These are phyloP conservation scores for Lathyrus tuberosus DNA, from an alignment of 306 rosid genomes.

Conservation along the genomic window DNA sequence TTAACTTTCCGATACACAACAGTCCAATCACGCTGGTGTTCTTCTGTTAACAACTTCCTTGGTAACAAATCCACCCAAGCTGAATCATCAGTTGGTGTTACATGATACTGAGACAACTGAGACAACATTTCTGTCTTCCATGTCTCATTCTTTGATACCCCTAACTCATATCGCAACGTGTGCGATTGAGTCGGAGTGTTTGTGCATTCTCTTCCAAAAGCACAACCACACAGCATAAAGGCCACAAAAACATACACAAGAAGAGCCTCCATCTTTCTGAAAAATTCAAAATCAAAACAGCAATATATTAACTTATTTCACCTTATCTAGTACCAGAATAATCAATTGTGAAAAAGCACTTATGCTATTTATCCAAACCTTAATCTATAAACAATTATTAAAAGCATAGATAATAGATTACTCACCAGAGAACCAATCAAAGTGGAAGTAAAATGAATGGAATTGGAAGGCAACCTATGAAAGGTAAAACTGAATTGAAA, in stretches of 20 bases:
- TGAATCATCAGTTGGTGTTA: constrained; percentile 76
- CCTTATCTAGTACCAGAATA: too few relatives aligned
- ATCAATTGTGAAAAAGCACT: too few relatives aligned
- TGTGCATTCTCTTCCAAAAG: constrained; percentile 63
- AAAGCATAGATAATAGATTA: too few relatives aligned
- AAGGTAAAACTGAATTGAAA: too few relatives aligned
- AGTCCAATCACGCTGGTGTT: constrained; percentile 58
- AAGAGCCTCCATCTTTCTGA: constrained; percentile 48
- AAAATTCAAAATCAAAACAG: constrained; percentile 7
- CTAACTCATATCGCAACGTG: constrained; percentile 45
- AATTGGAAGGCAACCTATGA: too few relatives aligned
- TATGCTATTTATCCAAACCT: too few relatives aligned
- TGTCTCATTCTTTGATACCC: constrained; percentile 59
- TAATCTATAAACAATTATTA: too few relatives aligned
- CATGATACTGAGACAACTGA: constrained; percentile 61
- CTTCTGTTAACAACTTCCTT: constrained; percentile 59
- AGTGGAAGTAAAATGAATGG: too few relatives aligned
- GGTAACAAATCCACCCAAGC: constrained; percentile 72
- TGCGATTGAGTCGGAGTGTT: constrained; percentile 69
- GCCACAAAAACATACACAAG: constrained; percentile 27
- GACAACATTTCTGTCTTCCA: constrained; percentile 61
- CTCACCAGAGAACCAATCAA: too few relatives aligned
- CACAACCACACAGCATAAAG: constrained; percentile 46
- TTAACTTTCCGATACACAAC: constrained; percentile 65
- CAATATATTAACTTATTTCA: not conserved